Base-by-base conservation (phyloP, 2,329 filamentous ascomycete genomes). In the Colletotrichum higginsianum region DNA sequence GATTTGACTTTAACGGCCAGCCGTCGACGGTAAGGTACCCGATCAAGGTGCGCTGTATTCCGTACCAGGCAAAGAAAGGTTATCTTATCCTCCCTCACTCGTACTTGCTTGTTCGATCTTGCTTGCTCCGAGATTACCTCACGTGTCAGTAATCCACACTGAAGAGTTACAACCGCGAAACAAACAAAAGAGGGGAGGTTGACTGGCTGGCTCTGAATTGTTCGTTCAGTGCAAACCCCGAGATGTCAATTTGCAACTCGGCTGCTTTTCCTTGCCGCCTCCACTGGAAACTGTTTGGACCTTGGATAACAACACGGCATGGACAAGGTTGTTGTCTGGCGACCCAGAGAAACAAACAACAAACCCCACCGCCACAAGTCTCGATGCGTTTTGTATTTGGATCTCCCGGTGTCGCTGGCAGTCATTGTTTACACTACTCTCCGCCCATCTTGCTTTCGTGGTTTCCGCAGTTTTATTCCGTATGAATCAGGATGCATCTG, bases 311-410 rank as follows among this genome's bases (percentile, higher is more conserved):
- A 56, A n/a, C 65, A 44, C 35, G 65, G 8, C 68, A 53, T 47
- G 68, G 68, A 62, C 58, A 53, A 52, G 68, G 68, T 67, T 53
- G 35, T n/a, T 26, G 23, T 49, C 38, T 49, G 35, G 12, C 18
- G 47, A 63, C 44, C 65, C 52, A 60, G 64, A 68, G 23, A 68
- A 58, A 66, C 67, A 70, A 71, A 68, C 49, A 55, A 56, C 53
- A 49, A 49, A 49, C 21, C 42, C 50, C 46, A 53, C 68, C 68
- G 55, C 65, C 26, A 18, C 65, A 47, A 58, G 50, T 40, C 16
- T 44, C 52, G 23, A 52, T 46, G 44, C 21, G 40, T 47, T 53
- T 58, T 68, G 52, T 47, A 44, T 50, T 12, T 61, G 35, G 49
- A 46, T 69, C 52, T 16, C 18, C n/a, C 35, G 44, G 38, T 57